Conservation (phyloP, 2,329 filamentous ascomycete species). For the Alternaria tenuissima region DNA sequence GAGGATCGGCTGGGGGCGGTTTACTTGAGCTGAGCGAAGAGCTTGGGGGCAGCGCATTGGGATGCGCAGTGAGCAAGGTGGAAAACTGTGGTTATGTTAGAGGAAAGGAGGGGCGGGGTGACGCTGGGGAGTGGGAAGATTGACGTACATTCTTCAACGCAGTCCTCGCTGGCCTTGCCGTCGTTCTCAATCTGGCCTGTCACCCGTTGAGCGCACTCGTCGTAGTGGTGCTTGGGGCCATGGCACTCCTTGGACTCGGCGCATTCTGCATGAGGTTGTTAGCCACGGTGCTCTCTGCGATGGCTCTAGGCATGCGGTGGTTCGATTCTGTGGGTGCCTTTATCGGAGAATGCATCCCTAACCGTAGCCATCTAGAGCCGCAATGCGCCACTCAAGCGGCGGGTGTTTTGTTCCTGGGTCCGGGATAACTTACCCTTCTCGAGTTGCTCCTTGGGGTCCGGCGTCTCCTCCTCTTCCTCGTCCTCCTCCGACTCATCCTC, state of each 20-base stretch:
- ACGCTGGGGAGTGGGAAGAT: not conserved
- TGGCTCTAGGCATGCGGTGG: not conserved
- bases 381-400: not conserved
- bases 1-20: slow-evolving; percentile 21
- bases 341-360: not conserved
- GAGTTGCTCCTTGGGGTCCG: slow-evolving; percentile 85
- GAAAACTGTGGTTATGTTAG: slow-evolving; percentile 75
- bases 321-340: not conserved
- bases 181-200: slow-evolving; percentile 73
- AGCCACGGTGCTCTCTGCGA: slow-evolving; percentile 19
- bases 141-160: slow-evolving; percentile 96
- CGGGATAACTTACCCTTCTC: slow-evolving; percentile 80
- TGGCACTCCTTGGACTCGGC: slow-evolving; percentile 84
- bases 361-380: not conserved
- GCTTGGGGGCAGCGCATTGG: slow-evolving; percentile 92
- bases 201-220: slow-evolving; percentile 97
- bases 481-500: slow-evolving; percentile 78
- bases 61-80: slow-evolving; percentile 96
- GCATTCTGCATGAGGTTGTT: slow-evolving; percentile 72
- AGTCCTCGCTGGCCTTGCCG: slow-evolving; percentile 87
- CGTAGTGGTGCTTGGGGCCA: slow-evolving; percentile 94
- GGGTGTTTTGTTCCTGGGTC: not conserved
- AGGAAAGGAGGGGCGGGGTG: not conserved
- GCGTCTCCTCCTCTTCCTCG: slow-evolving; percentile 81
- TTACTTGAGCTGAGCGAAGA: slow-evolving; percentile 93